phyloP scores from a whole-genome alignment of 495 filamentous ascomycete genomes.

The Podospora anserina region DNA sequence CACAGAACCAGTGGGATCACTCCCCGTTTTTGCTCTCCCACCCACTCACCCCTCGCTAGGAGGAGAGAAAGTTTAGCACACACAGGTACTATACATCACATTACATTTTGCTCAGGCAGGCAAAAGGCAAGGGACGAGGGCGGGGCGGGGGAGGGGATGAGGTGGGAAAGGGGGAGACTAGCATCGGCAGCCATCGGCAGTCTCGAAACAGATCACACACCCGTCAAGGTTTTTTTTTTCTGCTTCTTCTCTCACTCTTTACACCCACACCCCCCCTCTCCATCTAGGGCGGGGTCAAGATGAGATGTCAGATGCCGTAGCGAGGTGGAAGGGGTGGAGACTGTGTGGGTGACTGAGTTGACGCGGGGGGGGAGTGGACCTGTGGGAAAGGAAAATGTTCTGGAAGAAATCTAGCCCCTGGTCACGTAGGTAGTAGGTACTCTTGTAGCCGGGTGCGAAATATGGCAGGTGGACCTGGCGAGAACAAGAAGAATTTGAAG shows the following conservation, averaged over 20 bases:
- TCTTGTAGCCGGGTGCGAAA: too few species aligned
- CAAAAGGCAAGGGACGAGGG: not conserved
- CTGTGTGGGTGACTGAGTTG: not conserved
- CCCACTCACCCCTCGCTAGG: not conserved
- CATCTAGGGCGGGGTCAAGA: not conserved
- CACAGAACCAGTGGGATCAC: too few species aligned
- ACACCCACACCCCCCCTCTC: not conserved
- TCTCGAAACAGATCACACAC: not conserved
- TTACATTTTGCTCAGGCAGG: not conserved
- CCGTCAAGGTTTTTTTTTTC: not conserved
- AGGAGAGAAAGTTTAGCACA: not conserved
- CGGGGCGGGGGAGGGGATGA: too few species aligned
- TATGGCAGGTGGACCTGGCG: too few species aligned
- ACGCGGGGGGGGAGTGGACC: not conserved
- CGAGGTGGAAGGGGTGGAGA: not conserved
- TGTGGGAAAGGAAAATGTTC: too few species aligned
- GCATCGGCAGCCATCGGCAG: not conserved
- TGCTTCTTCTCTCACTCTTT: not conserved
- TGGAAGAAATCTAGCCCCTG: too few species aligned
- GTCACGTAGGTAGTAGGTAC: too few species aligned
- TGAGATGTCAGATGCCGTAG: not conserved
- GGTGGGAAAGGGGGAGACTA: not conserved
- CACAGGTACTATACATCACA: not conserved
- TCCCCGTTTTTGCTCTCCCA: constrained; percentile 2
- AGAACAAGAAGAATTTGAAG: too few species aligned